These are phyloP conservation scores for Turnera subulata DNA, from an alignment of 345 rosid species.

Conservation along the genomic window DNA sequence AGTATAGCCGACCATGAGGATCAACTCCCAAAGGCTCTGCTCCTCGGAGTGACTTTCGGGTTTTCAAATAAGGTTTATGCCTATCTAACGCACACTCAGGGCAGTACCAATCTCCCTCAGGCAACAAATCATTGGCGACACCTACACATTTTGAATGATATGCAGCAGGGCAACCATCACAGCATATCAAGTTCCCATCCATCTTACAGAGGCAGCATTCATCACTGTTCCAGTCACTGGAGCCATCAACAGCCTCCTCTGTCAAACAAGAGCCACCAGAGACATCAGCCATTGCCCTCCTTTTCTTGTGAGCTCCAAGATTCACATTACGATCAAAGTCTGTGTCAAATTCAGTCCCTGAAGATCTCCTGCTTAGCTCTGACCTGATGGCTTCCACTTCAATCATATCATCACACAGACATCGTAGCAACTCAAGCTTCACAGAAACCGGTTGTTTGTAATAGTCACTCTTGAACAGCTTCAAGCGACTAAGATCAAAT, in stretches of 20 bases:
- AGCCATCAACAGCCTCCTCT: conserved; percentile 51
- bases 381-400: conserved; percentile 68
- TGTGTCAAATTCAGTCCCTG: conserved; percentile 54
- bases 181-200: conserved; percentile 92
- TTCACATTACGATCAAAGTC: conserved; percentile 54
- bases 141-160: conserved; percentile 96
- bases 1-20: conserved; percentile 67
- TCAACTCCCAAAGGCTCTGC: conserved; percentile 83
- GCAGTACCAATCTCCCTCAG: conserved; percentile 96
- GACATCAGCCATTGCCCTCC: conserved; percentile 39
- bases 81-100: conserved; percentile 82
- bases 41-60: conserved; percentile 65
- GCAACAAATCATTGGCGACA: conserved; percentile 71
- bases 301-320: conserved; percentile 51
- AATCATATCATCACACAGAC: conserved; percentile 76
- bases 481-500: conserved; percentile 51
- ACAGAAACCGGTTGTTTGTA: conserved; percentile 58
- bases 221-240: conserved; percentile 76
- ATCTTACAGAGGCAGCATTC: conserved; percentile 94
- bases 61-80: conserved; percentile 49
- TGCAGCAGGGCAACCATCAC: conserved; percentile 99
- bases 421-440: conserved; percentile 67
- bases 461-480: conserved; percentile 61
- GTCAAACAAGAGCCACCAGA: conserved; percentile 45
- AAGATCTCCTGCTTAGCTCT: conserved; percentile 71